Conservation (phyloP, 2,329 filamentous ascomycete species). For the Sphaceloma murrayae region DNA sequence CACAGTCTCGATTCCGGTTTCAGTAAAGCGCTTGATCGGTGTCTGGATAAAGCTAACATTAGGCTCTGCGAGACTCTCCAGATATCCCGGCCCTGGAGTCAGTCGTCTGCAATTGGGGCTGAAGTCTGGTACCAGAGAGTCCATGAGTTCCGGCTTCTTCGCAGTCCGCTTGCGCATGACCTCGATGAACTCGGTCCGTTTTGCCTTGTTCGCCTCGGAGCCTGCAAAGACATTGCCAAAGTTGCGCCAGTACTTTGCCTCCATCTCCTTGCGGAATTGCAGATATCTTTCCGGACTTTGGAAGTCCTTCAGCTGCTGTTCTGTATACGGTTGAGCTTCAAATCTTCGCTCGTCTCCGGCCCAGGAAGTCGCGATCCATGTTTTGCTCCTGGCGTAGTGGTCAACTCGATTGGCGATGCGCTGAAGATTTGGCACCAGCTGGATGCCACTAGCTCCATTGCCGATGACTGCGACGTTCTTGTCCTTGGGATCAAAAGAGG, state of each 20-base stretch:
- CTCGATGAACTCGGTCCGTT: slow-evolving; percentile 16
- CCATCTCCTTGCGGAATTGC: slow-evolving; percentile 33
- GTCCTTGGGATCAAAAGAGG: slow-evolving; percentile 26
- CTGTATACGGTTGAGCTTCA: slow-evolving; percentile 45
- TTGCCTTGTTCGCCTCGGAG: slow-evolving; percentile 27
- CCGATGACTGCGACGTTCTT: slow-evolving; percentile 36
- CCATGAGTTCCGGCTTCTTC: slow-evolving; percentile 36
- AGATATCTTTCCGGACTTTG: slow-evolving; percentile 53
- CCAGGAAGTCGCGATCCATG: slow-evolving; percentile 59
- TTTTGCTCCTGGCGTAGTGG: slow-evolving; percentile 55
- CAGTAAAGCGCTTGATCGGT: slow-evolving; percentile 49
- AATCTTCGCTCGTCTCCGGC: slow-evolving; percentile 42
- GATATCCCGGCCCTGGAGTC: slow-evolving; percentile 39
- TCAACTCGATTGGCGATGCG: slow-evolving; percentile 42
- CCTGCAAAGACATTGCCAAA: slow-evolving; percentile 33
- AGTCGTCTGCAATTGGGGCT: slow-evolving; percentile 36
- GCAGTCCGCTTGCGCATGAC: slow-evolving; percentile 45
- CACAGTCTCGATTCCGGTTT: slow-evolving; percentile 50
- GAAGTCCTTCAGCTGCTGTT: slow-evolving; percentile 49
- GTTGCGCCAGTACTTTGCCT: slow-evolving; percentile 50
- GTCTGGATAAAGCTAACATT: slow-evolving; percentile 46
- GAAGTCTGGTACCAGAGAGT: slow-evolving; percentile 33
- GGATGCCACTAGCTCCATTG: slow-evolving; percentile 36
- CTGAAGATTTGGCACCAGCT: slow-evolving; percentile 41
- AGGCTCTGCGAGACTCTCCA: slow-evolving; percentile 23